Percentiles rank a stretch among this genome's conserved stretches.
Conservation (phyloP, 2,329 filamentous ascomycete species). For the Arthrobotrys megalospora region DNA sequence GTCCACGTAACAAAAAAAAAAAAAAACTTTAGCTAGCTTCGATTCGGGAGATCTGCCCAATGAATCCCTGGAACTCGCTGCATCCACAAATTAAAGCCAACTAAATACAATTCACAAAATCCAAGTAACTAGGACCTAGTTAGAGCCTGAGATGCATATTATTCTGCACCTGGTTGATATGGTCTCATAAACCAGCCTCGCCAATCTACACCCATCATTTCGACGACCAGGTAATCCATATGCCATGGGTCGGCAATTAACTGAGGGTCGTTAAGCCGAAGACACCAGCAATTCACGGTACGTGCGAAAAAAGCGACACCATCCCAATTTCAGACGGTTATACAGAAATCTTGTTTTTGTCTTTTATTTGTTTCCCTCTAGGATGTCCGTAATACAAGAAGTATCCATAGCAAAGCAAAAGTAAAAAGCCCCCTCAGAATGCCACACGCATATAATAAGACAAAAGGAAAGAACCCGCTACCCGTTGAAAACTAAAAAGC, state of each 20-base stretch:
- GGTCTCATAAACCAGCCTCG: no score
- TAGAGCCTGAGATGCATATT: no score
- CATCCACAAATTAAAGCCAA: neutral
- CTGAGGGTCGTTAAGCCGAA: neutral
- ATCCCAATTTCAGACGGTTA: neutral
- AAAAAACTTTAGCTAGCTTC: conserved; percentile 11
- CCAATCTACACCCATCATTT: no score
- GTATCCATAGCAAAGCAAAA: conserved; percentile 36
- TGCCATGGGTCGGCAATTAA: no score
- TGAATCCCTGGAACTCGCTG: neutral
- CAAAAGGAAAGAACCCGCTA: conserved; percentile 45
- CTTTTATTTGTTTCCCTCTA: conserved; percentile 21
- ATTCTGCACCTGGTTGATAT: no score
- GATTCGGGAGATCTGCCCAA: conserved; percentile 1
- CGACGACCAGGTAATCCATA: no score
- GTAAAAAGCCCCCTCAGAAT: conserved; percentile 38
- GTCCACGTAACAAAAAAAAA: conserved; percentile 3
- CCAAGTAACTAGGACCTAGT: no score
- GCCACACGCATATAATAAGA: conserved; percentile 24
- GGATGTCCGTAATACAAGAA: conserved; percentile 28
- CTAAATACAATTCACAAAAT: no score
- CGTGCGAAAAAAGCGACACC: neutral
- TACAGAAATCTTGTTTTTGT: conserved; percentile 33
- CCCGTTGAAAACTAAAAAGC: conserved; percentile 32
- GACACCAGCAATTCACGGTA: neutral